Base-by-base conservation (phyloP, 768 basidiomycete species). In the Pleurotus tuoliensis region DNA sequence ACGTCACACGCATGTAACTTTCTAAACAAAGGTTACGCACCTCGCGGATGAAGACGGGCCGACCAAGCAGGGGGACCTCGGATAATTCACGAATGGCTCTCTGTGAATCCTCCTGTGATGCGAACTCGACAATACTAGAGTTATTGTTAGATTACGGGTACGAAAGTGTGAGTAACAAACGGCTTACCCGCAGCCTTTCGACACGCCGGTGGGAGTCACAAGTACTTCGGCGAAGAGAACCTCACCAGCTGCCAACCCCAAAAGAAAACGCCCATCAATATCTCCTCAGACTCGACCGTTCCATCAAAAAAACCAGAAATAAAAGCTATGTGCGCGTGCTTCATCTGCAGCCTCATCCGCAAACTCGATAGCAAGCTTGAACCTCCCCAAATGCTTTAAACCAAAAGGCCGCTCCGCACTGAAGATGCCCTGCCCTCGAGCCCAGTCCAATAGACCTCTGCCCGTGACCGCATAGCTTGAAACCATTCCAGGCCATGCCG, bases 191-290 rank as follows among this genome's bases (percentile, higher is more conserved):
- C 96, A 99, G 70, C 96, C 96, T 73, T 99, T 99, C 22, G 95
- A 98, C 55, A 96, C 84, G 27, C 96, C 96, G 18, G 91, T 95
- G 13, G 96, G 96, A 5, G 97, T 97, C 64, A 94, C 80, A 67
- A 99, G 86, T 65, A 99, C 94, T 87, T 99, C 96, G 83, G 96
- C 92, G 86, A 99, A 99, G 74, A 96, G 88, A 70, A 98, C 95
- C 82, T 95, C 94, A 82, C 96, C 96, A 86, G 93, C 96, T 96
- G 87, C 84, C 82, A 81, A 86, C 78, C 86, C 30, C 30, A 34
- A 34, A 34, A 34, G 30, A 83, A 90, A 91, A 82, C 86, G 87
- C 87, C 88, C 87, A 90, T 91, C 87, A 92, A 92, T 90, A 87
- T 89, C 88, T 86, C 82, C 76, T 61, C 74, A 83, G 77, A 80